Evolutionary conservation across 2,329 filamentous ascomycete species (phyloP), one percentile per base, ranked within the genome.

Genomic region (Fusarium sp.): DNA sequence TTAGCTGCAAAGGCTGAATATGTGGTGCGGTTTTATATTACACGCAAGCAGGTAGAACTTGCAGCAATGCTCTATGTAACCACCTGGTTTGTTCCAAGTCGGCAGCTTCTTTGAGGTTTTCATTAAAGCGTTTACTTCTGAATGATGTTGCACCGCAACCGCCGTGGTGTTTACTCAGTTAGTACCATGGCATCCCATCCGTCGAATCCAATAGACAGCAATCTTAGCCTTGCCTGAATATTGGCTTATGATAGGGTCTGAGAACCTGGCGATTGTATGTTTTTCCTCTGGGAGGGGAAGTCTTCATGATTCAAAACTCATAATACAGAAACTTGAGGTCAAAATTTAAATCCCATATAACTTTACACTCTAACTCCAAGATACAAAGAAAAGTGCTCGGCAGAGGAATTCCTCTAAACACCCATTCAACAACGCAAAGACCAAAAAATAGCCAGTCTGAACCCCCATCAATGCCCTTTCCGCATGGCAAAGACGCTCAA

Each of bases 401-500:
- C 24, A 34, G 48, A 42, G 57, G 45, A 68, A 56, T 42, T 38
- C 34, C 30, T 74, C 41, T 68, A 57, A 36, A 47, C 15, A 28
- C 28, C 30, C 41, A 48, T 54, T 51, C 55, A 48, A 47, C 30
- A 30, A n/a, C 14, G 42, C 47, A 28, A 20, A 54, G 42, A 44
- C 59, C 47, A 44, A 74, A 69, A 45, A 45, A 56, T 10, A 38
- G n/a, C 51, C 12, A 42, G n/a, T 38, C n/a, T 34, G 6, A 9
- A 4, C 4, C 14, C 6, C 22, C 5, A 24, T 68, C 38, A 61
- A 11, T 55, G 28, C 9, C 68, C 48, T 45, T 73, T 77, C 59
- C 72, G 68, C 67, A 78, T 79, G 11, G 80, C 77, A 47, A 82
- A 81, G 18, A 82, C 74, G 24, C 81, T 82, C 38, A 83, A 67